Percentiles rank a stretch among this genome's conserved stretches.
These are phyloP conservation scores for Collybia sordida DNA, from an alignment of 768 basidiomycete species.

Conservation along the genomic window DNA sequence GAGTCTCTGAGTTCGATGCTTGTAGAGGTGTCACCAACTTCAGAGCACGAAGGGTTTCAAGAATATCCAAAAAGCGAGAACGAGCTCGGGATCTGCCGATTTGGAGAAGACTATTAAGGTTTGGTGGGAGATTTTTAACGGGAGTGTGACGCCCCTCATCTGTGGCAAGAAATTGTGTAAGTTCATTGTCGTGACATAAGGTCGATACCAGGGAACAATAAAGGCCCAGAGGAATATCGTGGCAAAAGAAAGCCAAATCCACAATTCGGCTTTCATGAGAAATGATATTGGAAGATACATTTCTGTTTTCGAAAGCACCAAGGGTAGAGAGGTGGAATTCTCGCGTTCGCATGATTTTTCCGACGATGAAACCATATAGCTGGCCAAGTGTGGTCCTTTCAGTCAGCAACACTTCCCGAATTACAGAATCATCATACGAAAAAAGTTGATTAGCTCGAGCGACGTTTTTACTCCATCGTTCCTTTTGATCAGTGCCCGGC, in stretches of 20 bases:
- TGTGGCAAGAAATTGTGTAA: conserved; percentile 49
- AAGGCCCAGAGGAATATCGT: conserved; percentile 62
- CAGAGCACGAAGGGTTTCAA: conserved; percentile 58
- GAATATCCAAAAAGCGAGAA: conserved; percentile 57
- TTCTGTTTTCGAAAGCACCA: conserved; percentile 39
- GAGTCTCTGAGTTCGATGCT: conserved; percentile 35
- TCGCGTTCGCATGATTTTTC: conserved; percentile 62
- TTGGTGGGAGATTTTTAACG: conserved; percentile 52
- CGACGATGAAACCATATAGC: conserved; percentile 71
- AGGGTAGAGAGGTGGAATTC: conserved; percentile 61
- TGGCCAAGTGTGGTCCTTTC: conserved; percentile 74
- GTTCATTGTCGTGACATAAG: conserved; percentile 53
- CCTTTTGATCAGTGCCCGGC: conserved; percentile 36
- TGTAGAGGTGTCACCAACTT: conserved; percentile 61
- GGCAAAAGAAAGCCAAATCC: conserved; percentile 56
- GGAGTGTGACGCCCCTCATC: conserved; percentile 46
- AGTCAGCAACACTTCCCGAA: conserved; percentile 62
- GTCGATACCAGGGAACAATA: conserved; percentile 67
- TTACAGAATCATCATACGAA: conserved; percentile 47
- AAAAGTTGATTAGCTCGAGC: conserved; percentile 53
- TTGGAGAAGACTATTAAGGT: conserved; percentile 51
- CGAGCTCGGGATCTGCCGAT: conserved; percentile 60
- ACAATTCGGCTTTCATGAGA: conserved; percentile 58
- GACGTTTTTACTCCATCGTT: conserved; percentile 45
- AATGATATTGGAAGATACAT: conserved; percentile 43